Base-by-base conservation (phyloP, 1,284 basidiomycete species). In the Heterobasidion occidentale region DNA sequence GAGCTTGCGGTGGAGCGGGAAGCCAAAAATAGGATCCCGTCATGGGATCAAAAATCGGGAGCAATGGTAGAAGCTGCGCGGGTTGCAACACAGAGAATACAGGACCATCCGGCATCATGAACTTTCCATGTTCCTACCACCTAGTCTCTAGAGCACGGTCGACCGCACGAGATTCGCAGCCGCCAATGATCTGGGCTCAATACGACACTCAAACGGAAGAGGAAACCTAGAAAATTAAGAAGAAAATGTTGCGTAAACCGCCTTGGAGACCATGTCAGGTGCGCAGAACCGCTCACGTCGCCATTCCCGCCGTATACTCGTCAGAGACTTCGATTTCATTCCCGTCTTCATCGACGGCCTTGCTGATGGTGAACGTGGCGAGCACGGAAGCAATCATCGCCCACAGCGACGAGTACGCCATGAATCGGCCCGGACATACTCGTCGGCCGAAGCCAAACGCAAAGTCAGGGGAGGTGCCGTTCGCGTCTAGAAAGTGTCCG, bases 401-500 rank as follows among this genome's bases (percentile, higher is more conserved):
- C 71, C 70, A 77, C 17, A 76, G 50, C 7, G 70, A 63, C 9
- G 70, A 66, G 44, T 64, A 60, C 0, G 72, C 74, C 54, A 77
- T 65, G 58, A 71, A 67, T n/a, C 69, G 57, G 15, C 73, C 72
- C 15, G 74, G 70, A 57, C 73, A 74, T 33, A 72, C 64, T 7
- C 56, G 56, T 3, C 49, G 51, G 14, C 71, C 72, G 46, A 69
- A 71, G 5, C 71, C 72, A 56, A 70, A 74, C 17, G 61, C 64
- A 15, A 56, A 19, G 7, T 60, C 56, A 2, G 61, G 56, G 54
- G 70, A 66, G 12, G 56, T 58, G 5, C 68, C 60, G 0, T 58
- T 61, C 6, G 52, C 38, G 53, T 71, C 53, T 4, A 62, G 55
- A 52, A 55, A 57, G 34, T 56, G 57, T 50, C 60, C 62, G 2